These are phyloP conservation scores for Chimonanthus praecox DNA, from an alignment of 164 flowering plant genomes.

Conservation along the genomic window DNA sequence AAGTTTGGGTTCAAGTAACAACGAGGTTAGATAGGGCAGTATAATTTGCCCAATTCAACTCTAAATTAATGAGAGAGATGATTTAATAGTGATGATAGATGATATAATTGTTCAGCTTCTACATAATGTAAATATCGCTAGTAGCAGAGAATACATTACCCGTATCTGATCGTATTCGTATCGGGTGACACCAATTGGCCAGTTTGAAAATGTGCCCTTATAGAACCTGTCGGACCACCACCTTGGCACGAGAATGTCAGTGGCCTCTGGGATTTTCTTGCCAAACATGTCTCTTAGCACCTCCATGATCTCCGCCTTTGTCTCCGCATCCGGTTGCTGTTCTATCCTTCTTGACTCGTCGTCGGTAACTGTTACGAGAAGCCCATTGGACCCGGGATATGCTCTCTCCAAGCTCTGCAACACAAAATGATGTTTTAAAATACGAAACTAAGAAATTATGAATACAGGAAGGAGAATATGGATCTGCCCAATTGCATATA, in stretches of 20 bases:
- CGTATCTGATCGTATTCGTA: constrained; percentile 28
- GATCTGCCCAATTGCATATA: neutral
- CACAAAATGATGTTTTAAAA: no score
- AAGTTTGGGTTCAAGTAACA: no score
- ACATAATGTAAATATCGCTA: neutral
- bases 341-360: constrained; percentile 90
- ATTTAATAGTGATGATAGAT: no score
- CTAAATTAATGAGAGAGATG: no score
- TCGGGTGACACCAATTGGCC: constrained; percentile 52
- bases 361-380: constrained; percentile 87
- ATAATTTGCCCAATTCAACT: no score
- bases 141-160: neutral
- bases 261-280: constrained; percentile 65
- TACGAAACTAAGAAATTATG: neutral
- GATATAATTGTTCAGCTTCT: no score
- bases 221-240: constrained; percentile 97
- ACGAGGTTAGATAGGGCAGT: no score
- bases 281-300: constrained; percentile 91
- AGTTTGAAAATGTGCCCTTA: constrained; percentile 90
- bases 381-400: constrained; percentile 82
- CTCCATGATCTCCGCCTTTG: constrained; percentile 71
- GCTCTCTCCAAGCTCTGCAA: constrained; percentile 95
- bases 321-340: constrained; percentile 62
- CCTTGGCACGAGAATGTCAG: constrained; percentile 73
- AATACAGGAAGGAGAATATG: neutral